Evolutionary conservation across 495 filamentous ascomycete species (phyloP).

Genomic region (Eremomyces bilateralis): DNA sequence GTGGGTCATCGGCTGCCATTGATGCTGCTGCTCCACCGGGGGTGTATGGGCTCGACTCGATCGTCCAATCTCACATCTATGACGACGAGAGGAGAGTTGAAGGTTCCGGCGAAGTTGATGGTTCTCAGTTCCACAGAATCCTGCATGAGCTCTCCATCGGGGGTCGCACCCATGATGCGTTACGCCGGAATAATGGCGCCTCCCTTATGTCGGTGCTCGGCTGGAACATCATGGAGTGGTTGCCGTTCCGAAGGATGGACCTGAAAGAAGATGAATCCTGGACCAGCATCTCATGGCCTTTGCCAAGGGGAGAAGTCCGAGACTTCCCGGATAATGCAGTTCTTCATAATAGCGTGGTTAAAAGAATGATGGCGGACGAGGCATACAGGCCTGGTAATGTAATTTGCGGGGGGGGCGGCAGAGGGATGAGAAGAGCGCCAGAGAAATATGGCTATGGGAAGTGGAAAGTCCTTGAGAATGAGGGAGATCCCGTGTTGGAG

Average conservation of each 20-base stretch:
- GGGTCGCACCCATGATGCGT: constrained; percentile 53
- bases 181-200: constrained; percentile 44
- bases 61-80: no score
- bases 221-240: constrained; percentile 71
- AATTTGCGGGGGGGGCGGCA: constrained; percentile 59
- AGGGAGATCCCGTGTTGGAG: constrained; percentile 46
- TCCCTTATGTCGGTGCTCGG: constrained; percentile 33
- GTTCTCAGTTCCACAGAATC: no score
- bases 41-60: no score
- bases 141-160: constrained; percentile 35
- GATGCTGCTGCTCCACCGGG: no score
- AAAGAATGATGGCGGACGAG: constrained; percentile 41
- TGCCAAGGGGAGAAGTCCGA: constrained; percentile 59
- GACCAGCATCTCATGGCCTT: constrained; percentile 62
- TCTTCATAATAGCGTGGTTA: constrained; percentile 53
- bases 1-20: no score
- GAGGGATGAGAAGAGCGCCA: constrained; percentile 41
- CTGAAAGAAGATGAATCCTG: constrained; percentile 50
- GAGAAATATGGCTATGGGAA: constrained; percentile 42
- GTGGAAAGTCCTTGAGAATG: constrained; percentile 41
- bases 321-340: constrained; percentile 54
- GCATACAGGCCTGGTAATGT: constrained; percentile 62
- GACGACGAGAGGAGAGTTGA: no score
- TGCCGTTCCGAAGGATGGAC: constrained; percentile 74
- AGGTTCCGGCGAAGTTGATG: no score